Percentiles rank a stretch among this genome's conserved stretches.
phyloP scores from a whole-genome alignment of 2,329 filamentous ascomycete species.

The Fusarium sp. region DNA sequence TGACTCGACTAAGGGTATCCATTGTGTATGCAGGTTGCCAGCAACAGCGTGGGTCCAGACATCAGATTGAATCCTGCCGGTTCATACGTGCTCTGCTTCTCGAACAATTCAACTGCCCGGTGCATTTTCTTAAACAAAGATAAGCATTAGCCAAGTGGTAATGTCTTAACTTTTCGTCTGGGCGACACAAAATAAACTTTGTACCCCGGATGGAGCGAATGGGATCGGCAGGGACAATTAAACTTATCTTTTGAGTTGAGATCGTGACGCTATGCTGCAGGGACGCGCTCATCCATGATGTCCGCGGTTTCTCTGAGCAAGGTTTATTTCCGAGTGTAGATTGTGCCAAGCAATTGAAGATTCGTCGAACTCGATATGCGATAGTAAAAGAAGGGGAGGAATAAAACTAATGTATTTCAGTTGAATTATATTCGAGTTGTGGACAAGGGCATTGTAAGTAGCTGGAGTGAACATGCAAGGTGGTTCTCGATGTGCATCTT shows the following conservation, averaged over 20 bases:
- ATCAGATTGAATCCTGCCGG: not conserved
- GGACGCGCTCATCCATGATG: slow-evolving; percentile 8
- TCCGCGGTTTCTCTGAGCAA: not conserved
- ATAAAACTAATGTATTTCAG: not conserved
- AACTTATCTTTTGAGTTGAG: slow-evolving; percentile 31
- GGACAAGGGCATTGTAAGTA: not conserved
- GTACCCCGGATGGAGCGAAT: not conserved
- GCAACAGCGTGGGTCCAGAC: not conserved
- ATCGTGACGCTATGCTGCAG: slow-evolving; percentile 38
- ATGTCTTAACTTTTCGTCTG: not conserved
- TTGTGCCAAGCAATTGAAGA: not conserved
- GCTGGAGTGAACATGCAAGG: not conserved
- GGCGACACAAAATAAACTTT: slow-evolving; percentile 1
- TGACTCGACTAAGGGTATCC: too few species aligned
- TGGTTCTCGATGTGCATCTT: not conserved
- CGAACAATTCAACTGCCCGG: not conserved
- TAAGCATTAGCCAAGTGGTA: not conserved
- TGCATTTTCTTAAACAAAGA: not conserved
- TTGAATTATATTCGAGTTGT: not conserved
- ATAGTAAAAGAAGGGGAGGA: not conserved
- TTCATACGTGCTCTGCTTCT: not conserved
- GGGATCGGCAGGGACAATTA: slow-evolving; percentile 25
- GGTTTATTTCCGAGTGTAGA: slow-evolving; percentile 6
- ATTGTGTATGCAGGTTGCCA: not conserved
- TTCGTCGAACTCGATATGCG: not conserved